A percentile compares a stretch with the other conserved stretches of the same genome.
These are phyloP conservation scores for Colletotrichum echinochloae DNA, from an alignment of 2,329 filamentous ascomycete genomes.

Conservation along the genomic window DNA sequence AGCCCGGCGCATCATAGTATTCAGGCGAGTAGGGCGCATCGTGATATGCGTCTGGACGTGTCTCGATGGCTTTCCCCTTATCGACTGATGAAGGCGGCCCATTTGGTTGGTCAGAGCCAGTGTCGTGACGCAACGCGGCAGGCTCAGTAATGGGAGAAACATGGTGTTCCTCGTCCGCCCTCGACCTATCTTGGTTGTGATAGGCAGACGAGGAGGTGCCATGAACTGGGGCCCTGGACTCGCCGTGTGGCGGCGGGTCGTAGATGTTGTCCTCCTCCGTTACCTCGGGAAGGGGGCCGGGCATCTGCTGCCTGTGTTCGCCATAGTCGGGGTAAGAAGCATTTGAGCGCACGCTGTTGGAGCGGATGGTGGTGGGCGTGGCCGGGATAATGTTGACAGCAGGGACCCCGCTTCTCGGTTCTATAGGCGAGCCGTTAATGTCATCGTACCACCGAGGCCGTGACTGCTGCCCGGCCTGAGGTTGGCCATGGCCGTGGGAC, in stretches of 20 bases:
- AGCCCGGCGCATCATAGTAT: slow-evolving; percentile 3
- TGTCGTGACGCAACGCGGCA: slow-evolving; percentile 12
- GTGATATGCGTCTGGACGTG: background rate
- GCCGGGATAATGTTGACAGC: slow-evolving; percentile 38
- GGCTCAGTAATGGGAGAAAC: slow-evolving; percentile 25
- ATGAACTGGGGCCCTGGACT: background rate
- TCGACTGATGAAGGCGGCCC: background rate
- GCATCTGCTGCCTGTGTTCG: slow-evolving; percentile 19
- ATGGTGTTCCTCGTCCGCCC: background rate
- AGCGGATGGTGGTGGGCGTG: slow-evolving; percentile 35
- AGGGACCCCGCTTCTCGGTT: slow-evolving; percentile 32
- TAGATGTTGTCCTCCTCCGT: slow-evolving; percentile 35
- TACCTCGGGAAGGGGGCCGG: slow-evolving; percentile 27
- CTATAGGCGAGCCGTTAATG: slow-evolving; percentile 32
- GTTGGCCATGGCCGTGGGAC: slow-evolving; percentile 19
- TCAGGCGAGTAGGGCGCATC: slow-evolving; percentile 1
- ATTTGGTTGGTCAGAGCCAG: background rate
- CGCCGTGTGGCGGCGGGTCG: slow-evolving; percentile 16
- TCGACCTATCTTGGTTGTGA: slow-evolving; percentile 4
- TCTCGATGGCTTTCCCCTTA: slow-evolving; percentile 19
- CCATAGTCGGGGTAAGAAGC: slow-evolving; percentile 22
- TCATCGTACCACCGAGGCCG: slow-evolving; percentile 31
- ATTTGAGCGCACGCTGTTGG: slow-evolving; percentile 37
- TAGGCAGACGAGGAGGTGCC: slow-evolving; percentile 15
- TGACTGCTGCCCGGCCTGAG: slow-evolving; percentile 23